Evolutionary conservation across 108 stramenopile species (phyloP).

Genomic region (Hondaea fermentalgiana): DNA sequence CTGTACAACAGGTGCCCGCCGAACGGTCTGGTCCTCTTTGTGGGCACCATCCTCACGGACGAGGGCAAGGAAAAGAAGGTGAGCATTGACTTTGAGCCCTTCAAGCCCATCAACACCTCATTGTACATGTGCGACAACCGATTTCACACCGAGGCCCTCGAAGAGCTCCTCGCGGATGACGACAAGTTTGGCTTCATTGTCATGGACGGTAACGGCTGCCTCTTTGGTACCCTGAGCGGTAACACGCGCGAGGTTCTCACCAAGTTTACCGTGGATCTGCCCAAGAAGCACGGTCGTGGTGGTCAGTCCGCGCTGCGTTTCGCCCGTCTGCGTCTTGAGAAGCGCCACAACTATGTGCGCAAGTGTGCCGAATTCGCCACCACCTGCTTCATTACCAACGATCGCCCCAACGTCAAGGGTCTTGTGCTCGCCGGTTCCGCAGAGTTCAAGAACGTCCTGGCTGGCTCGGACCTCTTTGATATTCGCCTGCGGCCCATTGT

Average conservation of each 20-base stretch:
- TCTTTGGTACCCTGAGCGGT: slow-evolving; percentile 89
- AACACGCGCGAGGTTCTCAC: slow-evolving; percentile 84
- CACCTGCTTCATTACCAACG: slow-evolving; percentile 88
- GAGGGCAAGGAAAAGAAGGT: slow-evolving; percentile 96
- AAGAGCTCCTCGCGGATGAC: slow-evolving; percentile 95
- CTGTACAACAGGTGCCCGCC: slow-evolving; percentile 85
- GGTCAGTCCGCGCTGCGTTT: slow-evolving; percentile 99
- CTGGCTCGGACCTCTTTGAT: slow-evolving; percentile 89
- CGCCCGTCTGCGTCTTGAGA: slow-evolving; percentile 94
- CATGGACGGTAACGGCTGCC: slow-evolving; percentile 97
- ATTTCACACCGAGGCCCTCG: slow-evolving; percentile 91
- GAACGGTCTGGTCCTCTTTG: slow-evolving; percentile 94
- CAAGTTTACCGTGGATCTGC: slow-evolving; percentile 95
- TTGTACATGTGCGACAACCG: slow-evolving; percentile 98
- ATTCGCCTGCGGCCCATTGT: slow-evolving; percentile 80
- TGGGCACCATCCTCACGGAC: slow-evolving; percentile 94
- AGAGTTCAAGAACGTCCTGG: slow-evolving; percentile 93
- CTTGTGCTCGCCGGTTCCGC: slow-evolving; percentile 92
- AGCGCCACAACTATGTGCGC: slow-evolving; percentile 96
- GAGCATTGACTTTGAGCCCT: slow-evolving; percentile 94
- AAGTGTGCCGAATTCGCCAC: slow-evolving; percentile 96
- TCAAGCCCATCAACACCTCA: slow-evolving; percentile 98
- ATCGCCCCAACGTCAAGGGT: slow-evolving; percentile 89
- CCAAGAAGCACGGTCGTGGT: slow-evolving; percentile 95
- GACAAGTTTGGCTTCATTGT: slow-evolving; percentile 95